Conservation (phyloP, 352 stramenopile species). For the Pythium grandisporangium region DNA sequence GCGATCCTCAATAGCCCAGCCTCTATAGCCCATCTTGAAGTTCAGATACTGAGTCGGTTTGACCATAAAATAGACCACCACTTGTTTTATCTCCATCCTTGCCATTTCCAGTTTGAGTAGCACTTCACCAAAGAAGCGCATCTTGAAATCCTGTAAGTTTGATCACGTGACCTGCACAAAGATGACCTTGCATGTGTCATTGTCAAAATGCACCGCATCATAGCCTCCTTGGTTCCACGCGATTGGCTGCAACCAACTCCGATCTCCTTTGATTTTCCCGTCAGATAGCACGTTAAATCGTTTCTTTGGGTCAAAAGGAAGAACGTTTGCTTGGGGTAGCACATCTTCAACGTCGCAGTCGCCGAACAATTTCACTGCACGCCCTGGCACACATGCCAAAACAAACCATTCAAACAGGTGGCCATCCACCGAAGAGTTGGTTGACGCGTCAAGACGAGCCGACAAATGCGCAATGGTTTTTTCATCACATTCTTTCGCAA, state of each 20-base stretch:
- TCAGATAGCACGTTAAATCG: constrained; percentile 7
- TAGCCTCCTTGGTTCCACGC: constrained; percentile 17
- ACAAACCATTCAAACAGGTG: constrained; percentile 9
- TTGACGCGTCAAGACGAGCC: constrained; percentile 5
- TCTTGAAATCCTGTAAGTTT: constrained; percentile 15
- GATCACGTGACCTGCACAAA: constrained; percentile 16
- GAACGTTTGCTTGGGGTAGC: constrained; percentile 5
- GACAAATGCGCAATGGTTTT: constrained; percentile 4
- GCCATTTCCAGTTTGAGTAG: constrained; percentile 9
- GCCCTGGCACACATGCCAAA: constrained; percentile 7
- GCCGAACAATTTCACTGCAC: constrained; percentile 6
- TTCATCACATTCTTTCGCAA: constrained; percentile 4
- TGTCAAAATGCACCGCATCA: constrained; percentile 19
- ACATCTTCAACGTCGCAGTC: constrained; percentile 1
- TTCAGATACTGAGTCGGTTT: constrained; percentile 3
- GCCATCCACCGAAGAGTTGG: constrained; percentile 5
- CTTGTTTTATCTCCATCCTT: constrained; percentile 6
- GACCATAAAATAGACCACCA: constrained; percentile 9
- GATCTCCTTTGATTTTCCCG: constrained; percentile 9
- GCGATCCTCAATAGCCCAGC: constrained; percentile 9
- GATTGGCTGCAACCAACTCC: constrained; percentile 14
- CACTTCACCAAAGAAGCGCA: constrained; percentile 14
- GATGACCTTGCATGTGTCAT: constrained; percentile 11
- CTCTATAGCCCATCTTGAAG: constrained; percentile 6
- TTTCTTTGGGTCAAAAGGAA: constrained; percentile 8